Percentiles rank a stretch among this genome's conserved stretches.
phyloP scores from a whole-genome alignment of 2,329 filamentous ascomycete genomes.

The Fusarium citri region DNA sequence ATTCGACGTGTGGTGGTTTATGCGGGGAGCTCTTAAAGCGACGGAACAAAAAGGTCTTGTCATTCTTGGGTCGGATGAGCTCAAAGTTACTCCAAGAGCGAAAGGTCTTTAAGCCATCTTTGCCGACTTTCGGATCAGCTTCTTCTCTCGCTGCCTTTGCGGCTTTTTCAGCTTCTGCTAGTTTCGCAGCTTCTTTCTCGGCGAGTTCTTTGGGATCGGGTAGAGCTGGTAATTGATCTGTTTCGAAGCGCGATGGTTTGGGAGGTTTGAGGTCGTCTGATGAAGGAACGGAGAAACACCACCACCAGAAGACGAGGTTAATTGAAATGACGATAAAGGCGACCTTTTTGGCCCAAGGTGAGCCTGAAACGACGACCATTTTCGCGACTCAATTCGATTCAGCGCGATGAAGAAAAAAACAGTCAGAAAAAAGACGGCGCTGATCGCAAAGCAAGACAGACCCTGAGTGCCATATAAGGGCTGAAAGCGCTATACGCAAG shows the following conservation, averaged over 20 bases:
- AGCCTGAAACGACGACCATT: conserved; percentile 35
- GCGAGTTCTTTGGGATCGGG: background rate
- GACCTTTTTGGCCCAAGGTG: conserved; percentile 30
- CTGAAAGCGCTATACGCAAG: conserved; percentile 21
- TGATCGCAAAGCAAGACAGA: conserved; percentile 12
- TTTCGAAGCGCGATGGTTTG: background rate
- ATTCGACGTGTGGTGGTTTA: conserved; percentile 39
- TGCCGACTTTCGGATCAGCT: background rate
- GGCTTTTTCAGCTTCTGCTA: background rate
- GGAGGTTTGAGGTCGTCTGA: conserved; percentile 7
- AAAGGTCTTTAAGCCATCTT: conserved; percentile 13
- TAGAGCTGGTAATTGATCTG: background rate
- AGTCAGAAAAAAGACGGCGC: background rate
- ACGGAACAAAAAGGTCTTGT: conserved; percentile 33
- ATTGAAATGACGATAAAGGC: conserved; percentile 7
- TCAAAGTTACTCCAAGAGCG: conserved; percentile 39
- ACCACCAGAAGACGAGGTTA: conserved; percentile 29
- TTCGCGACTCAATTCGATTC: background rate
- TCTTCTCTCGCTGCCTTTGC: background rate
- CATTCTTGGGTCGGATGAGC: conserved; percentile 25
- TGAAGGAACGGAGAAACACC: background rate
- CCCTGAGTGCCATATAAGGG: conserved; percentile 23
- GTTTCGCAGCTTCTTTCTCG: background rate
- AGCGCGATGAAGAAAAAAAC: background rate
- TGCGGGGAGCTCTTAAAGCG: conserved; percentile 42